Evolutionary conservation across 208 protist genomes (phyloP).

Genomic region (Acanthamoeba triangularis): DNA sequence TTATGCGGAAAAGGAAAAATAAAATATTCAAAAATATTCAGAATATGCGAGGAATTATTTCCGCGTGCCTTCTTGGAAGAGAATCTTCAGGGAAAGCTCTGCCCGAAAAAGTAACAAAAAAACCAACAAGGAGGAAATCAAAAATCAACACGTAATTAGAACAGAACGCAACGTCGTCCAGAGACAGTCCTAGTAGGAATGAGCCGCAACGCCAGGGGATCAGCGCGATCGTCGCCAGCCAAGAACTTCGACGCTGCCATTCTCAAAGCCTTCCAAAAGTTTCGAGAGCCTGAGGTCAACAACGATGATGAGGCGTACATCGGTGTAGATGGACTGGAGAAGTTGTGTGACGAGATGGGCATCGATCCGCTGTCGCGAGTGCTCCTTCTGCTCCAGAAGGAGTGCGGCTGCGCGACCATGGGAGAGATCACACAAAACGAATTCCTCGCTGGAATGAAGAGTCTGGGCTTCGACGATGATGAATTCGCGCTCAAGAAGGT

Average conservation of each 20-base stretch:
- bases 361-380: constrained; percentile 14
- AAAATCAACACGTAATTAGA: too few species aligned
- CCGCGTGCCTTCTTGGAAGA: too few species aligned
- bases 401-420: constrained; percentile 47
- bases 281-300: neutral
- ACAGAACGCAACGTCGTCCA: too few species aligned
- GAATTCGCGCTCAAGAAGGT: constrained; percentile 35
- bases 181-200: neutral
- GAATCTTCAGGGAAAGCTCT: too few species aligned
- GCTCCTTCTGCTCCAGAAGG: constrained; percentile 22
- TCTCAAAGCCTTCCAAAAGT: neutral
- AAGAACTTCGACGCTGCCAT: constrained; percentile 18
- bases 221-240: neutral
- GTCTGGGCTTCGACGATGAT: neutral
- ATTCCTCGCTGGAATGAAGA: constrained; percentile 22
- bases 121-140: too few species aligned
- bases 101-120: too few species aligned
- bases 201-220: neutral
- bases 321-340: constrained; percentile 8
- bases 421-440: constrained; percentile 14
- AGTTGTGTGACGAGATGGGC: constrained; percentile 10
- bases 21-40: too few species aligned
- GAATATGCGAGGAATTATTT: too few species aligned
- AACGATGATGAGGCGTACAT: constrained; percentile 6
- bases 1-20: too few species aligned